These are phyloP conservation scores for Pyrenula aspistea DNA, from an alignment of 495 filamentous ascomycete genomes.

Conservation along the genomic window DNA sequence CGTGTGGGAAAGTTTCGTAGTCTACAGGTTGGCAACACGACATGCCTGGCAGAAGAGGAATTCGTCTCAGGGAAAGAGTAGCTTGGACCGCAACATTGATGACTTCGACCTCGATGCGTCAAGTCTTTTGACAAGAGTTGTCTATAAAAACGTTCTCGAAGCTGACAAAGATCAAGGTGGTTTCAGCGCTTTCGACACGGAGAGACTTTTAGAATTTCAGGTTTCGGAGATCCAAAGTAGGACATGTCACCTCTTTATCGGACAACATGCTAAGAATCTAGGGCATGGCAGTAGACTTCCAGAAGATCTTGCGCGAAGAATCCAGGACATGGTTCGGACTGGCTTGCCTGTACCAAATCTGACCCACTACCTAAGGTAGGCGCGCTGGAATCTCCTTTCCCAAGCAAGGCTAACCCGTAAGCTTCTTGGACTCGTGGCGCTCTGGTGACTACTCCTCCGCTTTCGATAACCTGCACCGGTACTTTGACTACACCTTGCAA, in stretches of 20 bases:
- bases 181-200: conserved; percentile 72
- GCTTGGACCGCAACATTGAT: conserved; percentile 55
- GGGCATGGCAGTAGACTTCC: conserved; percentile 60
- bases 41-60: conserved; percentile 57
- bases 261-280: conserved; percentile 20
- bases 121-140: conserved; percentile 39
- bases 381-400: not conserved
- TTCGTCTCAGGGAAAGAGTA: conserved; percentile 44
- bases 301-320: conserved; percentile 49
- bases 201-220: conserved; percentile 76
- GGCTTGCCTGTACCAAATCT: conserved; percentile 57
- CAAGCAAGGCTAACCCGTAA: conserved; percentile 9
- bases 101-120: conserved; percentile 21
- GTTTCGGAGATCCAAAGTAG: conserved; percentile 74
- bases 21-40: conserved; percentile 66
- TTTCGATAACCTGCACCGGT: conserved; percentile 85
- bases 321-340: conserved; percentile 53
- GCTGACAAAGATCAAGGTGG: conserved; percentile 24
- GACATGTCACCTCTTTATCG: conserved; percentile 11
- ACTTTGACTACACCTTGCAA: conserved; percentile 96
- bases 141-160: conserved; percentile 48
- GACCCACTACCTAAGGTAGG: conserved; percentile 64
- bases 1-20: conserved; percentile 70
- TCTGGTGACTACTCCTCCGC: conserved; percentile 82
- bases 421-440: conserved; percentile 84